phyloP scores from a whole-genome alignment of 2,329 filamentous ascomycete species.

The Pestalotiopsis sp. region DNA sequence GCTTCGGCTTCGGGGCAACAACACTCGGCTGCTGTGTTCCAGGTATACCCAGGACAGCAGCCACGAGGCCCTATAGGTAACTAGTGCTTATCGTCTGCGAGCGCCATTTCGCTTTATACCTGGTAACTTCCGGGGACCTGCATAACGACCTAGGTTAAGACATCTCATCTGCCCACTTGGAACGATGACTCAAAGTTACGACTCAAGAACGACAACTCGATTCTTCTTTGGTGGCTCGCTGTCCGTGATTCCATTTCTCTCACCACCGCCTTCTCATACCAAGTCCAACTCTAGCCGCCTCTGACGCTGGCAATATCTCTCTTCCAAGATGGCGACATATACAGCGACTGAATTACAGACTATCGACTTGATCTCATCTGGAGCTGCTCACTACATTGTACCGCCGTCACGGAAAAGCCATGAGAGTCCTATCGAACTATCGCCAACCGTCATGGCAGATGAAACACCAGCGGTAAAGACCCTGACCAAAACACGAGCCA shows the following conservation, averaged over 20 bases:
- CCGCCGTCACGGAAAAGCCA: not conserved
- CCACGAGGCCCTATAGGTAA: not conserved
- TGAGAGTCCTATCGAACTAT: not conserved
- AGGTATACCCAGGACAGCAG: not conserved
- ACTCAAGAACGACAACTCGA: not conserved
- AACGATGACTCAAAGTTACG: not conserved
- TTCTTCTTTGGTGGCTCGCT: not conserved
- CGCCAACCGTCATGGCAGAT: not conserved
- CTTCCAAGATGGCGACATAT: not conserved
- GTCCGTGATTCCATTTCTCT: no score
- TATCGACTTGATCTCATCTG: not conserved
- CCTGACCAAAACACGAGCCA: not conserved
- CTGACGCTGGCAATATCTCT: not conserved
- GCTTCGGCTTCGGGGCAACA: not conserved
- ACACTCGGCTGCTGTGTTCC: not conserved
- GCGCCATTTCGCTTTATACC: not conserved
- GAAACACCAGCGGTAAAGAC: not conserved
- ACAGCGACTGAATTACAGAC: conserved; percentile 3
- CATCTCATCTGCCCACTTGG: not conserved
- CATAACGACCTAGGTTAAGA: not conserved
- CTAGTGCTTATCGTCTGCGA: not conserved
- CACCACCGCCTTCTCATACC: no score
- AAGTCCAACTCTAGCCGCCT: not conserved
- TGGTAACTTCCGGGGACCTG: not conserved
- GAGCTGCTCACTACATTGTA: not conserved